These are phyloP conservation scores for Eucalyptus dawsonii DNA, from an alignment of 345 rosid genomes.

Conservation along the genomic window DNA sequence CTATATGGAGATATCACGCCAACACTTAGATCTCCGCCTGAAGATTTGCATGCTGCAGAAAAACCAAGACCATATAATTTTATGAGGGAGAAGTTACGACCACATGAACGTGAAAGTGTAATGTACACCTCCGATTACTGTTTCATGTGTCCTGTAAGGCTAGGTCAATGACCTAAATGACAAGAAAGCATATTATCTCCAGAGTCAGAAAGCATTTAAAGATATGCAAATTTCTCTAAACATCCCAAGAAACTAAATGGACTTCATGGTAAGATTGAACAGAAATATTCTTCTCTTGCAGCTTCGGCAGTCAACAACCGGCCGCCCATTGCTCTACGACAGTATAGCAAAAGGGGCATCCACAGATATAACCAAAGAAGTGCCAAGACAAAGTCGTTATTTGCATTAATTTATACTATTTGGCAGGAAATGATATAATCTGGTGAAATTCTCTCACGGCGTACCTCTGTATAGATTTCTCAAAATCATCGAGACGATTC, in stretches of 20 bases:
- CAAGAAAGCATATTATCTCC: neutral
- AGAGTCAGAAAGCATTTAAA: neutral
- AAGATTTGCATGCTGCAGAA: conserved; percentile 2
- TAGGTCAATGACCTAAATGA: neutral
- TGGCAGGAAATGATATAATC: neutral
- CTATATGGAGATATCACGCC: conserved; percentile 12
- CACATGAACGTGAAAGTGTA: neutral
- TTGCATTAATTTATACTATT: neutral
- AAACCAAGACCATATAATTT: neutral
- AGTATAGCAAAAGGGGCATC: neutral
- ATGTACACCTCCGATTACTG: neutral
- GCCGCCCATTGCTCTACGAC: neutral
- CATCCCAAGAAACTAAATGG: neutral
- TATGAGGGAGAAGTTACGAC: neutral
- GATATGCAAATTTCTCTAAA: neutral
- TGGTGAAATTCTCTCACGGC: neutral
- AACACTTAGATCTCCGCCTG: neutral
- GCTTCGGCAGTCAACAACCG: neutral
- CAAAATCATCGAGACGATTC: neutral
- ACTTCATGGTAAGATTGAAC: neutral
- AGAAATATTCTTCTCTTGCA: neutral
- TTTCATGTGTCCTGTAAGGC: neutral
- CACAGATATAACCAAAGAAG: neutral
- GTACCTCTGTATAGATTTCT: neutral
- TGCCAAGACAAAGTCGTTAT: neutral